Evolutionary conservation across 768 basidiomycete genomes (phyloP), one percentile per base, ranked within the genome.

Genomic region (Pisolithus marmoratus): DNA sequence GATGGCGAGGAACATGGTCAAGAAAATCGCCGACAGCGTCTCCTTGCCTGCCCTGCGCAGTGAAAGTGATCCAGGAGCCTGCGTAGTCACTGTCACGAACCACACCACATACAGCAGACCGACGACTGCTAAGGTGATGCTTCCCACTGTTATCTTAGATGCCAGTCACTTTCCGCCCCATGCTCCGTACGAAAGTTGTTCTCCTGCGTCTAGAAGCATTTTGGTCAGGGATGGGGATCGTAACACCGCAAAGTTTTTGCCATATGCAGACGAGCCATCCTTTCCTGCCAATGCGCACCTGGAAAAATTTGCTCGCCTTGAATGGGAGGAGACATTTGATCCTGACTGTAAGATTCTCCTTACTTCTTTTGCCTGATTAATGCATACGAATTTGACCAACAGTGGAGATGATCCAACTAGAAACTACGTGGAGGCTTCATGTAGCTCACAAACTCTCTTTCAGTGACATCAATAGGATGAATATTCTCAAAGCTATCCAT

Each of bases 321-420:
- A 61, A 3, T 73, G 72, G 81, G 72, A 75, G 51, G 56, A 52
- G 0, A 67, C 74, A 40, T 68, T 72, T 44, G 58, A 82, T 62
- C 79, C 80, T 0, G 81, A 83, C 50, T 55, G 81, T 82, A 50
- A 69, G 77, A 63, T 22, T 36, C 34, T 4, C 20, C 7, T 1
- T 0, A 1, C 2, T 44, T 45, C 29, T 40, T 15, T 19, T 42
- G 24, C 20, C 40, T 1, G n/a, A 19, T 42, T 7, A 27, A 27
- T 27, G 38, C 29, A 29, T 20, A 47, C 41, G 27, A 22, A 45
- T 43, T 12, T 23, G 24, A 15, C 46, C 41, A 14, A 2, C 34
- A 82, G 82, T 63, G 56, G 78, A 80, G 55, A 62, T 78, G 19
- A 74, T 83, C 15, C 70, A 73, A 47, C 58, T 77, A 5, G 77